phyloP scores from a whole-genome alignment of 2,329 filamentous ascomycete species.

The Aspergillus sp. region DNA sequence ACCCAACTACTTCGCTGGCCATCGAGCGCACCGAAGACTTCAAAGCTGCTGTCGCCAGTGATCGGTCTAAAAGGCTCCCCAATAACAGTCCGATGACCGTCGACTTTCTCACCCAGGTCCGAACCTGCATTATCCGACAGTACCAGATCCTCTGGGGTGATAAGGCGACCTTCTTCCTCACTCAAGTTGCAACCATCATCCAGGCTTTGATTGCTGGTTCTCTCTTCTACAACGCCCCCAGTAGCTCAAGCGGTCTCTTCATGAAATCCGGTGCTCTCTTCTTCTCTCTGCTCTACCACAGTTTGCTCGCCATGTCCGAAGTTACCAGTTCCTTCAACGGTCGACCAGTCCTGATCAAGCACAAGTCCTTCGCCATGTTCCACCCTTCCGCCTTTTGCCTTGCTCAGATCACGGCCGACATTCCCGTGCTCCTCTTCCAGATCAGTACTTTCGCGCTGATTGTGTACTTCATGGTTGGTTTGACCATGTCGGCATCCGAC shows the following conservation, averaged over 20 bases:
- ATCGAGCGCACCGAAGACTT: conserved; percentile 52
- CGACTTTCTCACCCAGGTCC: conserved; percentile 52
- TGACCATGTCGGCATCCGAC: conserved; percentile 46
- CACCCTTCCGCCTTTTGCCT: conserved; percentile 47
- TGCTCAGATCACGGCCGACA: conserved; percentile 45
- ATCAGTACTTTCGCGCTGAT: conserved; percentile 55
- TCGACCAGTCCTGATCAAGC: conserved; percentile 56
- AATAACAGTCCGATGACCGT: conserved; percentile 55
- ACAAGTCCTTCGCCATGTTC: conserved; percentile 54
- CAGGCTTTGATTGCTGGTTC: conserved; percentile 62
- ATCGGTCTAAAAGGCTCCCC: conserved; percentile 53
- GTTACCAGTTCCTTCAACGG: conserved; percentile 60
- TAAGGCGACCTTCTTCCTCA: conserved; percentile 59
- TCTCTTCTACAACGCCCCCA: conserved; percentile 61
- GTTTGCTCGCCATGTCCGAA: conserved; percentile 60
- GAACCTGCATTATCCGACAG: conserved; percentile 53
- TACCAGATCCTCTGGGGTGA: conserved; percentile 64
- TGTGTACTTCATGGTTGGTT: conserved; percentile 60
- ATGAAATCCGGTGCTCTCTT: conserved; percentile 61
- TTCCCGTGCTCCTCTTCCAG: conserved; percentile 56
- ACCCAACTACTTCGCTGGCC: conserved; percentile 48
- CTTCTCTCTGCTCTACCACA: conserved; percentile 59
- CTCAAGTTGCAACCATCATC: conserved; percentile 53
- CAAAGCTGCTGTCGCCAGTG: conserved; percentile 45
- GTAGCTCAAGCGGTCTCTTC: conserved; percentile 58